Percentiles rank a stretch among this genome's conserved stretches.
Evolutionary conservation across 1,139 yeast species (phyloP).

Genomic region (Geotrichum macrosporum): DNA sequence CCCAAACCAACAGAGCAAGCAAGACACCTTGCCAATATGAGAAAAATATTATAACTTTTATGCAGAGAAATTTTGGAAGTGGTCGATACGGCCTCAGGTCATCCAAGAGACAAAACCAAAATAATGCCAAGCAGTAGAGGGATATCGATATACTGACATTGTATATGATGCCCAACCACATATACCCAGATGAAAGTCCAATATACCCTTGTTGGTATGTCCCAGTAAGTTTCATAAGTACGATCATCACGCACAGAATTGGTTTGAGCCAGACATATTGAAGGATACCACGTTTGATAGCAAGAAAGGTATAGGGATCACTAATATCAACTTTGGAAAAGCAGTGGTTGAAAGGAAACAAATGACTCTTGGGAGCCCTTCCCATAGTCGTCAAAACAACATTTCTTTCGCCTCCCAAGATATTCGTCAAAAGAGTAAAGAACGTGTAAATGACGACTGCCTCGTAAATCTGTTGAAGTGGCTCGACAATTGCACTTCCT

Average conservation of each 20-base stretch:
- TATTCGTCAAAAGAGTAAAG: constrained; percentile 71
- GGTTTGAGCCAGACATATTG: constrained; percentile 98
- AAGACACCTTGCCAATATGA: constrained; percentile 93
- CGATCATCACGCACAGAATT: constrained; percentile 54
- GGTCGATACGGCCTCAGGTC: constrained; percentile 82
- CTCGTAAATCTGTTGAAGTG: constrained; percentile 84
- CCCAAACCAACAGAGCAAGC: constrained; percentile 55
- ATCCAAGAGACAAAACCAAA: constrained; percentile 80
- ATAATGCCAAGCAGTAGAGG: constrained; percentile 77
- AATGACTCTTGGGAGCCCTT: constrained; percentile 62
- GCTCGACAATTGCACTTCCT: constrained; percentile 56
- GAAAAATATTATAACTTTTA: constrained; percentile 88
- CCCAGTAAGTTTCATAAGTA: constrained; percentile 51
- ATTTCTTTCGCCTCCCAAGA: constrained; percentile 87
- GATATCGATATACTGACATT: constrained; percentile 78
- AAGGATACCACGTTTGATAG: constrained; percentile 76
- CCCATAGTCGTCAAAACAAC: constrained; percentile 74
- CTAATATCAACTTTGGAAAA: constrained; percentile 69
- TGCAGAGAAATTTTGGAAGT: constrained; percentile 88
- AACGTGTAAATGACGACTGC: constrained; percentile 95
- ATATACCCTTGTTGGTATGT: constrained; percentile 47
- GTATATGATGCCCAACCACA: constrained; percentile 68
- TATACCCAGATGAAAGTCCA: constrained; percentile 48
- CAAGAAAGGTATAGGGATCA: constrained; percentile 74
- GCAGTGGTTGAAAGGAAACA: constrained; percentile 54